Evolutionary conservation across 495 filamentous ascomycete species (phyloP), one percentile per base, ranked within the genome.

Genomic region (Aspergillus leporis): DNA sequence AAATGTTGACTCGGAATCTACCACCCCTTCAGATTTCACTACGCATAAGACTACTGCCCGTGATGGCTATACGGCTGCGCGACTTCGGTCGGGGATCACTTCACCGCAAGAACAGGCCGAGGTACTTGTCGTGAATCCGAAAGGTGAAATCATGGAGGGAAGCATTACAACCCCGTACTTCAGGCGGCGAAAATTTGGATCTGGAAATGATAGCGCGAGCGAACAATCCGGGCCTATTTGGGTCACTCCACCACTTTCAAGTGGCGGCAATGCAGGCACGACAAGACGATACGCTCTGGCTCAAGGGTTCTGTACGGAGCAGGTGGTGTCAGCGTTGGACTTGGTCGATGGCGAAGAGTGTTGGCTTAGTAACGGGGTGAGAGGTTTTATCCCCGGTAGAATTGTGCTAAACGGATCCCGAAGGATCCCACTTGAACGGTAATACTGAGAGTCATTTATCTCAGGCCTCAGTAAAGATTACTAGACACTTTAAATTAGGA

Each of bases 321-420:
- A 82, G 45, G 64, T 76, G 2, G 77, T 94, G 18, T 65, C 52
- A 10, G 77, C 65, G 2, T 67, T 79, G 18, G 83, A 82, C 12
- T 68, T 97, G 18, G 66, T 83, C 12, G 78, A 90, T 63, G 90
- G 87, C 4, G 91, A 97, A 69, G 80, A 84, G 54, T 88, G 90
- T 60, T 92, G 90, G 87, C 73, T 97, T 58, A 94, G 90, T 64
- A 96, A 92, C 70, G 90, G 88, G 0, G 89, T 90, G n/a, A 79
- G 88, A 60, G 92, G 91, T 0, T 96, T 93, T 65, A 80, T 86
- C 16, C 70, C 60, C 28, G 81, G 81, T 25, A 66, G 67, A 51
- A 51, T 78, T 18, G 57, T 75, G 13, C 58, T 73, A 6, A 56
- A 66, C 62, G 38, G 65, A 63, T 34, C 62, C 70, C 9, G 60